Base-by-base conservation (phyloP, 2,329 filamentous ascomycete genomes). In the Xylariaceae sp. region DNA sequence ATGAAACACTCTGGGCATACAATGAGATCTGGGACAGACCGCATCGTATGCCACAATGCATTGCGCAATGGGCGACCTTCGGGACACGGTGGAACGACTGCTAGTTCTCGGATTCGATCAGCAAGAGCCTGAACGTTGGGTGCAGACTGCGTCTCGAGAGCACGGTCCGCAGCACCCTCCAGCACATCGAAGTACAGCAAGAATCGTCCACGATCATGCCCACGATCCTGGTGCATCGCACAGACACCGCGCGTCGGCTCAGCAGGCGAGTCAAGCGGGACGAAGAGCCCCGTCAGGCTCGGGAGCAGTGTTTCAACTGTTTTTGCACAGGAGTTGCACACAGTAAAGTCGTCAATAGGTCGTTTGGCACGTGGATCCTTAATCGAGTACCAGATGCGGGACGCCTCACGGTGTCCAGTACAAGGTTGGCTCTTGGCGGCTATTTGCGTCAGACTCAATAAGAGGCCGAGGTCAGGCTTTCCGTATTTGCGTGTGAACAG, bases 1-100 rank as follows among this genome's bases (percentile, higher is more conserved):
- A 89, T 82, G 66, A 88, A 96, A 69, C 92, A 97, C 69, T 93
- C 89, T 58, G 88, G 84, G 69, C 92, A 97, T 4, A 96, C 86
- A 1, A 88, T 90, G 62, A 96, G 83, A 44, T 91, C 82, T 0
- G 88, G 89, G 0, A 95, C 73, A 13, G 81, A 76, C 1, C 88
- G 83, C 68, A 95, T 90, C 50, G 81, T 84, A 68, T 95, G 86
- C 92, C 92, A 97, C 38, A 78, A 74, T 12, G 77, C 79, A 49
- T 83, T 79, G n/a, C 75, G 69, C 2, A 87, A 70, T 5, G 83
- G 76, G n/a, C 76, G 79, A 64, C 88, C 83, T 33, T 83, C 78
- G 17, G 75, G 74, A 65, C 90, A 95, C 64, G 90, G 83, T 3
- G 80, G 75, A 28, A 82, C 69, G 5, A 73, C 70, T 17, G 77